Evolutionary conservation across 1,284 basidiomycete species (phyloP), one percentile per base, ranked within the genome.

Genomic region (Heterobasidion annosum): DNA sequence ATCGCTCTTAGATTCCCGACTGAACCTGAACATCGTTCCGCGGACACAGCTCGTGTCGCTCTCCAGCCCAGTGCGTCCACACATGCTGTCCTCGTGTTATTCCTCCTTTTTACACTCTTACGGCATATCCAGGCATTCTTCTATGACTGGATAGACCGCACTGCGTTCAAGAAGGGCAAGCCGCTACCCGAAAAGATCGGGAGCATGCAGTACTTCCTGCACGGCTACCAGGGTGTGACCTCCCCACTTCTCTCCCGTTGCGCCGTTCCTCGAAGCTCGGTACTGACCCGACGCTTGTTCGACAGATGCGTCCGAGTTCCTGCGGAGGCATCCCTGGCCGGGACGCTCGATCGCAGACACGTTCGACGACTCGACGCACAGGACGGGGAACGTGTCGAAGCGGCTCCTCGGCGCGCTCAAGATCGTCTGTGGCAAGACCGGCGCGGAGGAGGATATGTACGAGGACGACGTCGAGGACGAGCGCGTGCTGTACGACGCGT

Each of bases 91-190:
- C 43, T 48, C 15, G 54, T 44, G 50, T 51, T 35, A 34, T 44
- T 54, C 42, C 55, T 52, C 50, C 53, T 62, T 34, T 44, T 49
- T 25, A 34, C 34, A 44, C 18, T 13, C 13, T 13, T 45, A 13
- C 59, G 91, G 12, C 10, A 13, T 47, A 25, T 3, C 5, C 25
- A 91, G 81, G 86, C 89, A 4, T 93, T 93, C 69, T 93, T 89
- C 68, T 94, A 93, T 62, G 89, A 91, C 65, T 94, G 90, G 89
- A 71, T 92, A 44, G 91, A 93, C 62, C 72, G 87, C 59, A 88
- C 73, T 65, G 85, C 80, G 1, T 79, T 78, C 9, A 90, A 90
- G 71, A 90, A 92, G 63, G 86, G 86, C 13, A 91, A 90, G 61
- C 76, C 77, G 2, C 68, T 93, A 16, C 90, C 88, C 19, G 87